A percentile compares a stretch with the other conserved stretches of the same genome.
Conservation (phyloP, 2,329 filamentous ascomycete genomes). For the Colletotrichum ledebouriae region DNA sequence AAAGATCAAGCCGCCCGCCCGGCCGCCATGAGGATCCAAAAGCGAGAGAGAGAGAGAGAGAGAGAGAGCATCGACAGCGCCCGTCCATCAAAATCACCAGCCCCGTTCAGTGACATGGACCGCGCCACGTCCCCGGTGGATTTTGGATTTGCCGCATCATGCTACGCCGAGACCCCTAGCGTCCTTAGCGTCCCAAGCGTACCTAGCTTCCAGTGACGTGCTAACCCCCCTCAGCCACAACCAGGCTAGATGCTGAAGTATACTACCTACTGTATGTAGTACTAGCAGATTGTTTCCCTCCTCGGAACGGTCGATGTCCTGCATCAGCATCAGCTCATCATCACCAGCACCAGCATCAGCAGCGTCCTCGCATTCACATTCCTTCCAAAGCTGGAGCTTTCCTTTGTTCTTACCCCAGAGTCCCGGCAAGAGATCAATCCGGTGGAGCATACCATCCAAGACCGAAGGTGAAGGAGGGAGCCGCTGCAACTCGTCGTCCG, state of each 20-base stretch:
- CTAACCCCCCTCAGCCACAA: conserved; percentile 29
- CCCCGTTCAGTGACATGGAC: not conserved
- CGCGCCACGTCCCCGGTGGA: conserved; percentile 11
- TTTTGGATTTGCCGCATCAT: conserved; percentile 18
- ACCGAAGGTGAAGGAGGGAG: conserved; percentile 14
- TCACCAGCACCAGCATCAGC: not conserved
- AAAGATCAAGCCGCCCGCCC: conserved; percentile 5
- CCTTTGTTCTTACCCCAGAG: conserved; percentile 40
- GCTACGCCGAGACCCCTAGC: conserved; percentile 31
- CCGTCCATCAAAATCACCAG: not conserved
- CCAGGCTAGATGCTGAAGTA: conserved; percentile 11
- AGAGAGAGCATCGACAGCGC: not conserved
- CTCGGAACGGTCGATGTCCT: not conserved
- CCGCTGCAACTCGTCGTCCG: conserved; percentile 18
- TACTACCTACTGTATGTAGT: no score
- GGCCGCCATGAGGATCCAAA: conserved; percentile 12
- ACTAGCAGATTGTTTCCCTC: conserved; percentile 16
- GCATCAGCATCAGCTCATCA: not conserved
- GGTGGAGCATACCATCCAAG: not conserved
- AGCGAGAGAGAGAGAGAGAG: not conserved
- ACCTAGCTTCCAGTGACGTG: conserved; percentile 20
- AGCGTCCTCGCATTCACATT: not conserved
- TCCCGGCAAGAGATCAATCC: not conserved
- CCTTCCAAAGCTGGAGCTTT: not conserved
- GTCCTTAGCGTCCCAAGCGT: conserved; percentile 3